Evolutionary conservation across 73 alveolate genomes (phyloP), one percentile per base, ranked within the genome.

Genomic region (Paramecium sonneborni): DNA sequence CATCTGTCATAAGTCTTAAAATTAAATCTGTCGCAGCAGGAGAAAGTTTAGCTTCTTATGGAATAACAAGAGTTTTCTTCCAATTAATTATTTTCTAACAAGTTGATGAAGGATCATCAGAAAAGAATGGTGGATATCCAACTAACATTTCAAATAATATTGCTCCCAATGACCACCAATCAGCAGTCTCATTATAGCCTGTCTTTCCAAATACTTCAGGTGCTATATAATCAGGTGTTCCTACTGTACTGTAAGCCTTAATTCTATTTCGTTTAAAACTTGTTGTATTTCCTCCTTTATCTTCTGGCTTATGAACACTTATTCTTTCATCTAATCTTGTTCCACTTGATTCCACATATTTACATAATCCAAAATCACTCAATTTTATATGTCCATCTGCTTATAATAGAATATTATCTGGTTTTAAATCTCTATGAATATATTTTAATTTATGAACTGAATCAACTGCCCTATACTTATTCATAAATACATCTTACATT

Each of bases 181-280:
- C 99, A n/a, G 97, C 97, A 7, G 89, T 93, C 37, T 93, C 96
- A 72, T 41, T 85, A 67, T 93, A 93, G 7, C 98, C 98, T 89
- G 95, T 74, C 43, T 97, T 85, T 21, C 99, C 98, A 57, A 98
- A 97, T 10, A 98, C 99, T 93, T 98, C 99, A 1, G 99, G 99
- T 1, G 99, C 99, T 7, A 98, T 98, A 68, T 98, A 98, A 94
- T 98, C 99, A 7, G 99, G 99, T 6, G 99, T 98, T 52, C 99
- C 99, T 0, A 98, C 95, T 37, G 95, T 89, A 5, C 92, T 72
- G 46, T 74, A 91, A 35, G 96, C 95, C 34, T 72, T 94, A 55
- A 46, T 44, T 74, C 93, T 69, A 57, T 43, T 92, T 95, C 95
- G 70, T 68, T 85, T 34, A 20, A 35, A 85, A 0, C 70, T 86